Percentiles rank a stretch among this genome's conserved stretches.
Conservation (phyloP, 768 basidiomycete genomes). For the Amyloporia xantha region DNA sequence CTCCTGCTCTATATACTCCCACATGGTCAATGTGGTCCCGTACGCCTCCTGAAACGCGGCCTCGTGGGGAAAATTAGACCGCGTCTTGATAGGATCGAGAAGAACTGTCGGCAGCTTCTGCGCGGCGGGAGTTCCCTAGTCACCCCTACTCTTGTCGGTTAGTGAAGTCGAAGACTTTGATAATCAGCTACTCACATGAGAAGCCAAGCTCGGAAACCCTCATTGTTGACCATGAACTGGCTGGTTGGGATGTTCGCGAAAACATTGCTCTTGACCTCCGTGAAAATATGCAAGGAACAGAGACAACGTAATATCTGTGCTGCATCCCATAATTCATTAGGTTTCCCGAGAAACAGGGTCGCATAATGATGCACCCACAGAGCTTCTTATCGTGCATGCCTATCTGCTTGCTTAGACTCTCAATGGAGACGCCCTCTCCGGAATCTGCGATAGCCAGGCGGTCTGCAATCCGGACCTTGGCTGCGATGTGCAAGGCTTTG, state of each 20-base stretch:
- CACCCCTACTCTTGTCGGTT: not conserved
- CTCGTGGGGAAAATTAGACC: not conserved
- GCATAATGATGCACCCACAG: not conserved
- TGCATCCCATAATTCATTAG: not conserved
- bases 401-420: not conserved
- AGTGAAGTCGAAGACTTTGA: not conserved
- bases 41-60: conserved; percentile 2
- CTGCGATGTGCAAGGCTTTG: conserved; percentile 7
- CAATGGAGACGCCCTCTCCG: not conserved
- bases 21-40: not conserved
- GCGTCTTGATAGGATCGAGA: conserved; percentile 4
- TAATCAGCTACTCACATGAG: not conserved
- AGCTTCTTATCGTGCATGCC: conserved; percentile 7
- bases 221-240: not conserved
- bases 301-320: conserved; percentile 4
- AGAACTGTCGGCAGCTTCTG: conserved; percentile 9
- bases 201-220: conserved; percentile 1
- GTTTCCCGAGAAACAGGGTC: not conserved
- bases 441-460: not conserved
- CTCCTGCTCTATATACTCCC: conserved; percentile 9
- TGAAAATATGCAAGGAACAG: conserved; percentile 4
- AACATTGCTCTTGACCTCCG: conserved; percentile 2
- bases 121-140: not conserved
- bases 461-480: conserved; percentile 3
- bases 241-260: conserved; percentile 8